A percentile compares a stretch with the other conserved stretches of the same genome.
These are phyloP conservation scores for Magnaporthiopsis rhizophila DNA, from an alignment of 2,329 filamentous ascomycete species.

Conservation along the genomic window DNA sequence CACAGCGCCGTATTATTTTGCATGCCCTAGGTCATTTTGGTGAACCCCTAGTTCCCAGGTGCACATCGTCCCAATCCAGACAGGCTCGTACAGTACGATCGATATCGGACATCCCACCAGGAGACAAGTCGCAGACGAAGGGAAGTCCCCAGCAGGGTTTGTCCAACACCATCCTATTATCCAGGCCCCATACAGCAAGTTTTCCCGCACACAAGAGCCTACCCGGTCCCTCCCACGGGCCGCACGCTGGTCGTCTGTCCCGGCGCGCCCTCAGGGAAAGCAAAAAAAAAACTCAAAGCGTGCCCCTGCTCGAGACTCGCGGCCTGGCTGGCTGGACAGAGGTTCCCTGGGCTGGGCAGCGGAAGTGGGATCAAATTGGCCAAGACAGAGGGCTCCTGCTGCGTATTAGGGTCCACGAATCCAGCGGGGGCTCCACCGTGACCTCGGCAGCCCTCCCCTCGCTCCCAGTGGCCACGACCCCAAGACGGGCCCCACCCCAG, in stretches of 20 bases:
- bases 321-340: not conserved
- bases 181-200: not conserved
- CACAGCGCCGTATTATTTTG: not conserved
- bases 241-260: not conserved
- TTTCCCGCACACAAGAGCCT: not conserved
- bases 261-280: not conserved
- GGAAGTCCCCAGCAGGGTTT: too few relatives aligned
- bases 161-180: too few relatives aligned
- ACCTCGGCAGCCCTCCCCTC: not conserved
- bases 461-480: not conserved
- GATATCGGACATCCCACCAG: not conserved
- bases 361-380: not conserved
- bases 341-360: too few relatives aligned
- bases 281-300: not conserved
- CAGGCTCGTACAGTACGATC: not conserved
- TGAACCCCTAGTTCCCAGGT: not conserved
- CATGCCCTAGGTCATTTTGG: not conserved
- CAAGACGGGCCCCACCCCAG: not conserved
- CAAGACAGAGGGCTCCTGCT: not conserved
- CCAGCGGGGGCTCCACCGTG: not conserved
- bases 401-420: not conserved
- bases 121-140: not conserved
- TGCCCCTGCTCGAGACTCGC: not conserved
- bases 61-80: not conserved
- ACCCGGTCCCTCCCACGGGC: too few relatives aligned